A percentile compares a stretch with the other conserved stretches of the same genome.
phyloP scores from a whole-genome alignment of 2,329 filamentous ascomycete genomes.

The Aspergillus ochraceus region DNA sequence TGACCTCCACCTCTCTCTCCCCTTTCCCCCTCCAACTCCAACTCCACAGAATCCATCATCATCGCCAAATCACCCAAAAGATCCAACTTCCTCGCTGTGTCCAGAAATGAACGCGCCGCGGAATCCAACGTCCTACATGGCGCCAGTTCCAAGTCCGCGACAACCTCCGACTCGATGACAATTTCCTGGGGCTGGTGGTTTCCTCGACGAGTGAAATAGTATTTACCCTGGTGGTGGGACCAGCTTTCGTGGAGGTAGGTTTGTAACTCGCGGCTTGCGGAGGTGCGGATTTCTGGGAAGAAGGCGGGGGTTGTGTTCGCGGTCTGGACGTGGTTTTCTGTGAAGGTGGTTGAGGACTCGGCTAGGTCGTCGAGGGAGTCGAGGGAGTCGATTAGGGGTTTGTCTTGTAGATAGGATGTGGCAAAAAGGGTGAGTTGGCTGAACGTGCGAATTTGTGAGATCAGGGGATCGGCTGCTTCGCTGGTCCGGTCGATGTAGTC shows the following conservation, averaged over 20 bases:
- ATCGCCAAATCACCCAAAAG: constrained; percentile 10
- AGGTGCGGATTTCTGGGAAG: constrained; percentile 27
- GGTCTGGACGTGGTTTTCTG: background rate
- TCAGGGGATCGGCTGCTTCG: constrained; percentile 21
- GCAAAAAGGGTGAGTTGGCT: constrained; percentile 39
- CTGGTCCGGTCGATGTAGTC: constrained; percentile 49
- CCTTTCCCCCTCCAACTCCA: no score
- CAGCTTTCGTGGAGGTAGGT: constrained; percentile 48
- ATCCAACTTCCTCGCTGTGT: constrained; percentile 12
- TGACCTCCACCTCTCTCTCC: no score
- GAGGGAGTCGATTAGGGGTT: constrained; percentile 11
- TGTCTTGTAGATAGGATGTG: constrained; percentile 25
- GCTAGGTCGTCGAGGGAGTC: constrained; percentile 7
- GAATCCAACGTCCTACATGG: constrained; percentile 23
- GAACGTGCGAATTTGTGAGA: constrained; percentile 41
- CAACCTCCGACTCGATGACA: constrained; percentile 32
- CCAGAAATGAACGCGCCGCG: constrained; percentile 17
- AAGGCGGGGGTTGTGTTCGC: constrained; percentile 12
- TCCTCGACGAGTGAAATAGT: constrained; percentile 48
- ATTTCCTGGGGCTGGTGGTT: constrained; percentile 49
- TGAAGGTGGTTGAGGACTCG: background rate
- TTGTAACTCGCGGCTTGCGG: constrained; percentile 44
- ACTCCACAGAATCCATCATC: background rate
- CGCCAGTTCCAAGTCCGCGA: constrained; percentile 19
- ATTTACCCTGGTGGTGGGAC: constrained; percentile 44